Base-by-base conservation (phyloP, 140 eudicot species). In the Flaveria floridana region DNA sequence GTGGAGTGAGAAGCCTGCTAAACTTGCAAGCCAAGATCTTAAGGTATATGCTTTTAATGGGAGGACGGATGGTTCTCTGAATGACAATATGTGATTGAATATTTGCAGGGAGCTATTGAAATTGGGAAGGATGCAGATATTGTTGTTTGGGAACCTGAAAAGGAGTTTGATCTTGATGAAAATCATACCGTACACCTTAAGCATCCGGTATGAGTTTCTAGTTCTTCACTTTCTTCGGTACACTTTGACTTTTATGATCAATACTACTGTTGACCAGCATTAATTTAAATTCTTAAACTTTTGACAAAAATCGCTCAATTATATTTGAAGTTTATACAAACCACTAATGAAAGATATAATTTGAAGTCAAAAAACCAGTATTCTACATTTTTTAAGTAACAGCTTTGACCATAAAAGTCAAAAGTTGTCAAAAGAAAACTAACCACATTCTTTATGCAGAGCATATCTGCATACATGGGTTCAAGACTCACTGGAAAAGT, bases 1-100 rank as follows among this genome's bases (percentile, higher is more conserved):
- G 97, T 94, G 99, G 99, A 94, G 99, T 58, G 92, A 89, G 75
- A 91, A 78, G 79, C 99, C 99, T 18, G 96, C 99, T 72, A 91
- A 88, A 84, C 99, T 94, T 77, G 96, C 99, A 57, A 86, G 89
- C 76, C 96, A 80, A 68, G 82, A 80, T 76, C 64, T 82, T 13
- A 94, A 94, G 96, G 97, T 94, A 75, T 16, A 9, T 50, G n/a
- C 64, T 21, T 64, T 42, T 41, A 1, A 41, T 18, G 7, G 30
- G 8, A 39, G 23, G 41, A 66, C 30, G 41, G 37, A 65, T 65
- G 30, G 71, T 65, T 65, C 2, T 18, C 4, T 3, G 51, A 30
- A 56, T 42, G 28, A 34, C 16, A 3, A n/a, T 25, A 23, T 26
- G 51, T 84, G 56, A 55, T 76, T 46, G 21, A 78, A 81, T 65